Conservation (phyloP, 2,329 filamentous ascomycete species). For the Xylaria digitata region DNA sequence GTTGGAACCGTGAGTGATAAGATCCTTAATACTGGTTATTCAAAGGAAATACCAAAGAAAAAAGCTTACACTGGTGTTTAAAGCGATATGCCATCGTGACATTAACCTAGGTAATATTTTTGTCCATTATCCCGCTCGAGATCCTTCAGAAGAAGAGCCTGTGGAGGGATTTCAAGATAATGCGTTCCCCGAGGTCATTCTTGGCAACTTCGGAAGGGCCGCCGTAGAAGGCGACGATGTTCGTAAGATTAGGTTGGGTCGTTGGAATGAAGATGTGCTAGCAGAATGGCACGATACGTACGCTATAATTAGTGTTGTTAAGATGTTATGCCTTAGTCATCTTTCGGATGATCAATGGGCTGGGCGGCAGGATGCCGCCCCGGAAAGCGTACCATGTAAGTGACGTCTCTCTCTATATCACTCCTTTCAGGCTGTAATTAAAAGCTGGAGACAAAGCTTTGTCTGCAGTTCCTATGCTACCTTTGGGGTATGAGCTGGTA, state of each 20-base stretch:
- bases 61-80: neutral
- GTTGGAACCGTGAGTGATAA: slow-evolving; percentile 23
- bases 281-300: slow-evolving; percentile 22
- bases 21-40: neutral
- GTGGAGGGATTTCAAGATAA: slow-evolving; percentile 9
- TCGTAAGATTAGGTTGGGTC: neutral
- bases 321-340: neutral
- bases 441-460: too few species aligned
- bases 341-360: neutral
- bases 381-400: slow-evolving; percentile 9
- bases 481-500: neutral
- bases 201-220: slow-evolving; percentile 17
- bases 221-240: neutral
- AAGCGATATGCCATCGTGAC: slow-evolving; percentile 21
- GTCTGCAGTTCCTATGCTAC: too few species aligned
- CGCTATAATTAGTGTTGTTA: neutral
- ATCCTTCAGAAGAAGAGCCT: neutral
- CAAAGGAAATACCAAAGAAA: neutral
- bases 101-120: slow-evolving; percentile 17
- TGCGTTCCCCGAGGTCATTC: slow-evolving; percentile 26
- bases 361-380: neutral
- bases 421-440: neutral
- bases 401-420: neutral
- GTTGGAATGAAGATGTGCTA: neutral
- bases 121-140: slow-evolving; percentile 18